A percentile compares a stretch with the other conserved stretches of the same genome.
phyloP scores from a whole-genome alignment of 495 filamentous ascomycete genomes.

The Staphylotrichum tortipilum region DNA sequence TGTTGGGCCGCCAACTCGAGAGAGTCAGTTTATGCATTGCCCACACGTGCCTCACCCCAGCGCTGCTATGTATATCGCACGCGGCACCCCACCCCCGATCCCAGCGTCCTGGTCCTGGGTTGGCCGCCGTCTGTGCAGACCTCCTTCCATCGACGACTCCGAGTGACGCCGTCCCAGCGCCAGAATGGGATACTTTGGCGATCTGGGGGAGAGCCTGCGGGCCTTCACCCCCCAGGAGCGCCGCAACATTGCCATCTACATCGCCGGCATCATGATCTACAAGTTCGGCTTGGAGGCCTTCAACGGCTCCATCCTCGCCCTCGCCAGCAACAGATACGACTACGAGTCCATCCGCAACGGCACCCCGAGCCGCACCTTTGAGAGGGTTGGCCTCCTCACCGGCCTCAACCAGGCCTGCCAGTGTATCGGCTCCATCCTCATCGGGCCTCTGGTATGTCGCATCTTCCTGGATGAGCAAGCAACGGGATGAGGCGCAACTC shows the following conservation, averaged over 20 bases:
- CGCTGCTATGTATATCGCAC: constrained; percentile 1
- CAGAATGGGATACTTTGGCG: constrained; percentile 11
- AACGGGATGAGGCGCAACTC: too few relatives aligned
- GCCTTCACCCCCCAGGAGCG: constrained; percentile 27
- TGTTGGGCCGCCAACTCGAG: neutral
- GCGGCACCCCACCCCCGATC: neutral
- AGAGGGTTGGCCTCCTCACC: constrained; percentile 35
- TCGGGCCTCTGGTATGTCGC: constrained; percentile 30
- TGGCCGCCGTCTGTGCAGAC: neutral
- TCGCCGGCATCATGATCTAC: constrained; percentile 35
- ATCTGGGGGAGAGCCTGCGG: constrained; percentile 8
- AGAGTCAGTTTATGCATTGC: too few relatives aligned
- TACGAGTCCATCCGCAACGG: constrained; percentile 22
- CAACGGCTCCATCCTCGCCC: constrained; percentile 35
- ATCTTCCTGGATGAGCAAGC: too few relatives aligned
- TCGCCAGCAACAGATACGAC: constrained; percentile 40
- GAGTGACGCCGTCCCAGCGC: neutral
- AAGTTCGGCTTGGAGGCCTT: constrained; percentile 41
- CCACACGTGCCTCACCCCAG: neutral
- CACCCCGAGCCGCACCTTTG: constrained; percentile 30
- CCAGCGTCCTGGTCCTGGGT: neutral
- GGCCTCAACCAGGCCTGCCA: constrained; percentile 39
- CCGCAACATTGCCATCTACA: constrained; percentile 36
- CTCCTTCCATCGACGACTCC: neutral
- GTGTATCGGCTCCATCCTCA: constrained; percentile 39